Evolutionary conservation across 768 basidiomycete species (phyloP).

Genomic region (Kwoniella bestiolae): DNA sequence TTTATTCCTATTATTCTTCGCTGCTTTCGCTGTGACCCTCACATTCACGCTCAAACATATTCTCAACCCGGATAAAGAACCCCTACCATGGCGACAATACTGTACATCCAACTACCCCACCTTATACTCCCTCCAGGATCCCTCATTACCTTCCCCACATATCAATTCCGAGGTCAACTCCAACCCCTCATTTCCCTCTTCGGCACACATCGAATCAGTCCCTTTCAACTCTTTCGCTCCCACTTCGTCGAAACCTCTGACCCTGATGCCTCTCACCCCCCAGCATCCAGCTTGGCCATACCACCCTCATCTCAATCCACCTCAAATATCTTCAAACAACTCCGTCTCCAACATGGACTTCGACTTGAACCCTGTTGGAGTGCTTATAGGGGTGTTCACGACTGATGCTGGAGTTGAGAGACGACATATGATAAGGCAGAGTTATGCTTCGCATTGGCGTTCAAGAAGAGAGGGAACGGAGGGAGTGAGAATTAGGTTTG

Average conservation of each 20-base stretch:
- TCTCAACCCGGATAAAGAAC: conserved; percentile 93
- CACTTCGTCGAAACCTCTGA: conserved; percentile 23
- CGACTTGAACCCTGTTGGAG: conserved; percentile 81
- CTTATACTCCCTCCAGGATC: conserved; percentile 42
- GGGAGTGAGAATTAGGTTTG: conserved; percentile 82
- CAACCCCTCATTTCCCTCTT: conserved; percentile 22
- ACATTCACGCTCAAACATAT: conserved; percentile 88
- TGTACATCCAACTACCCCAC: conserved; percentile 66
- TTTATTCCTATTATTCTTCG: conserved; percentile 74
- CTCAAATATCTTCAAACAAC: conserved; percentile 60
- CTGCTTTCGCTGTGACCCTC: conserved; percentile 77
- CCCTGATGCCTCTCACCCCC: conserved; percentile 51
- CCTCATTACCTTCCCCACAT: conserved; percentile 40
- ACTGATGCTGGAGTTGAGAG: conserved; percentile 83
- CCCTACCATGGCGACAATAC: conserved; percentile 91
- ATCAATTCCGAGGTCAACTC: conserved; percentile 57
- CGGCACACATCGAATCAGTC: conserved; percentile 8
- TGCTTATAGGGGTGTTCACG: conserved; percentile 89
- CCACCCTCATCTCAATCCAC: conserved; percentile 28
- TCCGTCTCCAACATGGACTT: no score
- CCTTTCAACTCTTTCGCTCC: conserved; percentile 60
- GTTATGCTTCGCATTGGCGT: conserved; percentile 86
- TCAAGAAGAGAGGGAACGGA: conserved; percentile 72
- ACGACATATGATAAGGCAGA: conserved; percentile 81
- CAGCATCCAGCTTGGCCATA: conserved; percentile 47